phyloP scores from a whole-genome alignment of 2,329 filamentous ascomycete genomes.

The Alternaria sp. region DNA sequence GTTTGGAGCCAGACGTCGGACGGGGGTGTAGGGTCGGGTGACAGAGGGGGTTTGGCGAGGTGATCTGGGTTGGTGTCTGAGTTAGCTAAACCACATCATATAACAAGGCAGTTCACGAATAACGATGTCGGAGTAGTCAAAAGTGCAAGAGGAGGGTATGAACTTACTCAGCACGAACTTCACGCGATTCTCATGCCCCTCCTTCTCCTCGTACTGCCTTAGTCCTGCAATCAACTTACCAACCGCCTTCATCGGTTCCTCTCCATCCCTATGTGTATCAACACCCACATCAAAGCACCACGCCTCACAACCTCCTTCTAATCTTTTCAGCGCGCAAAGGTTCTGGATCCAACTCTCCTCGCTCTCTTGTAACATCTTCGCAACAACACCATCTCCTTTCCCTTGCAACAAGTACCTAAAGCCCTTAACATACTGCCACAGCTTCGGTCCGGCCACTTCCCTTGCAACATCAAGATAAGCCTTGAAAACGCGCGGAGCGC shows the following conservation, averaged over 20 bases:
- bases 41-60: constrained; percentile 86
- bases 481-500: constrained; percentile 67
- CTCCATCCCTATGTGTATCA: constrained; percentile 79
- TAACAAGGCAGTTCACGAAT: not conserved
- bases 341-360: constrained; percentile 3
- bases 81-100: not conserved
- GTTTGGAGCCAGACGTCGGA: constrained; percentile 70
- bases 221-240: constrained; percentile 56
- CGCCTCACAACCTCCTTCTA: constrained; percentile 66
- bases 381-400: constrained; percentile 49
- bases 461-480: constrained; percentile 71
- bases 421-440: constrained; percentile 76
- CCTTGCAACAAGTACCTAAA: constrained; percentile 83
- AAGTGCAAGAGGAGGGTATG: not conserved
- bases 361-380: constrained; percentile 61
- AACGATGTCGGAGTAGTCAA: not conserved
- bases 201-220: constrained; percentile 49
- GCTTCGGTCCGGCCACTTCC: constrained; percentile 66
- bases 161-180: constrained; percentile 76
- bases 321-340: not conserved
- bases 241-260: constrained; percentile 62
- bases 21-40: constrained; percentile 62
- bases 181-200: constrained; percentile 63
- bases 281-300: constrained; percentile 85
- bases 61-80: constrained; percentile 67